These are phyloP conservation scores for Lodderomyces parapsilosis DNA, from an alignment of 1,139 yeast genomes.

Conservation along the genomic window DNA sequence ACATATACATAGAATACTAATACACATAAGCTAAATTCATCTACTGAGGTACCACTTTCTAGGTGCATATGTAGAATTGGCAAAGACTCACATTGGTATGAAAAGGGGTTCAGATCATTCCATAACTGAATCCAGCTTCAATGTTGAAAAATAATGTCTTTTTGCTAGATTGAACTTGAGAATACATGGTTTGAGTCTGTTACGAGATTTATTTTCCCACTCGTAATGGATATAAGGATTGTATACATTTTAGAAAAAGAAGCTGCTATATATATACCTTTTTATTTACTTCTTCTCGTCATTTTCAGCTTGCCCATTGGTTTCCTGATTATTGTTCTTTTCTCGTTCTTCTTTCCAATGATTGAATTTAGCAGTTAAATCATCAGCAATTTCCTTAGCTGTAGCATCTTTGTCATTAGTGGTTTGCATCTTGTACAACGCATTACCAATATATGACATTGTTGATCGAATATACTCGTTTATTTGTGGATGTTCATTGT, in stretches of 20 bases:
- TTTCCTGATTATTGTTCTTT: slow-evolving; percentile 4
- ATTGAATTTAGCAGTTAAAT: slow-evolving; percentile 29
- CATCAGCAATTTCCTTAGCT: slow-evolving; percentile 40
- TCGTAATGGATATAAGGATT: slow-evolving; percentile 55
- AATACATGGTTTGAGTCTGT: slow-evolving; percentile 59
- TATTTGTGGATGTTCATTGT: slow-evolving; percentile 27
- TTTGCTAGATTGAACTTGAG: slow-evolving; percentile 32
- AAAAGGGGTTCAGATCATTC: not conserved
- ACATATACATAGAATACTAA: too few relatives aligned
- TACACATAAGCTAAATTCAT: too few relatives aligned
- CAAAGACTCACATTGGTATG: not conserved
- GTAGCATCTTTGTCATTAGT: slow-evolving; percentile 34
- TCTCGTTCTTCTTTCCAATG: slow-evolving; percentile 22
- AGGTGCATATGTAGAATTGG: not conserved
- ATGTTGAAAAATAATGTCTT: not conserved
- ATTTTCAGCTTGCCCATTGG: not conserved
- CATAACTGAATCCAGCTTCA: not conserved
- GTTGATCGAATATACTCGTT: slow-evolving; percentile 28
- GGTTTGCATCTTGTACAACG: slow-evolving; percentile 30
- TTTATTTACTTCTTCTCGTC: slow-evolving; percentile 1
- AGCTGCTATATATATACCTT: too few relatives aligned
- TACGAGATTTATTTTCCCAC: slow-evolving; percentile 22
- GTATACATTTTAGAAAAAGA: slow-evolving; percentile 40
- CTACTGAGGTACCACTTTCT: too few relatives aligned
- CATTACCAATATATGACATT: slow-evolving; percentile 28